Evolutionary conservation across 352 stramenopile species (phyloP).

Genomic region (Phytophthora podocarpi): DNA sequence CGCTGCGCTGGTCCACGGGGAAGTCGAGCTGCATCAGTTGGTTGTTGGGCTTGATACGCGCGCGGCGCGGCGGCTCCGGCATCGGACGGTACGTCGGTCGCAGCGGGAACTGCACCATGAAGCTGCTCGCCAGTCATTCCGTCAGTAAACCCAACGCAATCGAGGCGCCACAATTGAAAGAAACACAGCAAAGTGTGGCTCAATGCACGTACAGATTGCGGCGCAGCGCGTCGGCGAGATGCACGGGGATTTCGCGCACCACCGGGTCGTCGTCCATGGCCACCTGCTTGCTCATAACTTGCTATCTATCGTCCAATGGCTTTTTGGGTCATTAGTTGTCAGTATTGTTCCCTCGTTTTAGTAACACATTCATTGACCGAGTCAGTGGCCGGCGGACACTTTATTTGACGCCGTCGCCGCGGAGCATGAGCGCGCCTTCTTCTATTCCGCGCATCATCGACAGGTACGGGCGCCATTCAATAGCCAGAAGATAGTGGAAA

Average conservation of each 20-base stretch:
- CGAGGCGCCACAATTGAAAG: background rate
- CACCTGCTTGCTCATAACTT: constrained; percentile 18
- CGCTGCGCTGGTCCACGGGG: constrained; percentile 67
- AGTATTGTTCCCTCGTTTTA: constrained; percentile 6
- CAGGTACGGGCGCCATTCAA: constrained; percentile 27
- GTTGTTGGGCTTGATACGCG: constrained; percentile 77
- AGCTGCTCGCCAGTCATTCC: constrained; percentile 39
- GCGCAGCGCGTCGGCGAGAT: constrained; percentile 72
- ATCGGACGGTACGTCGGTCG: constrained; percentile 81
- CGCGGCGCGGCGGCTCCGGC: constrained; percentile 54
- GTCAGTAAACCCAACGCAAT: constrained; percentile 1
- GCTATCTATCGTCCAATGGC: constrained; percentile 34
- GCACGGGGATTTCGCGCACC: constrained; percentile 84
- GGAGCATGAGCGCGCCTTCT: constrained; percentile 32
- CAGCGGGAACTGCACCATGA: constrained; percentile 83
- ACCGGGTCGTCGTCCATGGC: constrained; percentile 70
- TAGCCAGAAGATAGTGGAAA: constrained; percentile 3
- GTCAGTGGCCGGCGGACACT: background rate
- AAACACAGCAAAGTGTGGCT: background rate
- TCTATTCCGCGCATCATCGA: constrained; percentile 45
- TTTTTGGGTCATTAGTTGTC: constrained; percentile 8
- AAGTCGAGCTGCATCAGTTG: constrained; percentile 84
- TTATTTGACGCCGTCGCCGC: constrained; percentile 9
- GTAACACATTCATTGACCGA: background rate
- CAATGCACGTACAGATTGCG: constrained; percentile 62